Evolutionary conservation across 2,329 filamentous ascomycete genomes (phyloP).

Genomic region (Aureobasidium subglaciale): DNA sequence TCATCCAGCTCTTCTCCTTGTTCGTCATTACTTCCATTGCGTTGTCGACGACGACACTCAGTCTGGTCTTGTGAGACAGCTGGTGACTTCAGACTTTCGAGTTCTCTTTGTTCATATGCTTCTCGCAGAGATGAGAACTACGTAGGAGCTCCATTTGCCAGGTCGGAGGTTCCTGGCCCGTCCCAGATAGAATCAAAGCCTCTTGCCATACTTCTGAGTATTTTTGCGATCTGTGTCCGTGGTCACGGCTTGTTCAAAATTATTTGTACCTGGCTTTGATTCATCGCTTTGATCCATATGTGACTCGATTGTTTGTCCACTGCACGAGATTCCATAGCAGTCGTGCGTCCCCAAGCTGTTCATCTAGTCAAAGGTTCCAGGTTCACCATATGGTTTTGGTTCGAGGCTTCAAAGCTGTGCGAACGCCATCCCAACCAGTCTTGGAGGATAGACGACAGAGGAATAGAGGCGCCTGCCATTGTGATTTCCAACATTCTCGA

Average conservation of each 20-base stretch:
- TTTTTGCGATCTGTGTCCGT: neutral
- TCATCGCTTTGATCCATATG: neutral
- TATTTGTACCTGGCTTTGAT: neutral
- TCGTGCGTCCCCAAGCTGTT: neutral
- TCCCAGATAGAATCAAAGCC: neutral
- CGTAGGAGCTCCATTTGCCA: neutral
- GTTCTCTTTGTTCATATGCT: neutral
- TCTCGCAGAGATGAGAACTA: neutral
- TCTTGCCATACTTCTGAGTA: neutral
- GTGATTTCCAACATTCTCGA: neutral
- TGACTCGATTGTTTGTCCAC: neutral
- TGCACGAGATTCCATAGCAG: conserved; percentile 1
- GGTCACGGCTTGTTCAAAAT: neutral
- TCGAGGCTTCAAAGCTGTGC: too few relatives aligned
- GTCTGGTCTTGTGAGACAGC: neutral
- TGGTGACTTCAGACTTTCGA: neutral
- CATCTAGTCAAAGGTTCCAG: too few relatives aligned
- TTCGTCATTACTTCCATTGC: neutral
- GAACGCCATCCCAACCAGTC: too few relatives aligned
- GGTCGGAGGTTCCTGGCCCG: neutral
- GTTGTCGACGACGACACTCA: neutral
- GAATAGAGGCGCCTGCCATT: neutral
- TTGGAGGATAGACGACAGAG: too few relatives aligned
- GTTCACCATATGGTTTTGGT: conserved; percentile 19
- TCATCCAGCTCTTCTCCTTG: neutral